Conservation (phyloP, 2,329 filamentous ascomycete species). For the Colletotrichum plurivorum region DNA sequence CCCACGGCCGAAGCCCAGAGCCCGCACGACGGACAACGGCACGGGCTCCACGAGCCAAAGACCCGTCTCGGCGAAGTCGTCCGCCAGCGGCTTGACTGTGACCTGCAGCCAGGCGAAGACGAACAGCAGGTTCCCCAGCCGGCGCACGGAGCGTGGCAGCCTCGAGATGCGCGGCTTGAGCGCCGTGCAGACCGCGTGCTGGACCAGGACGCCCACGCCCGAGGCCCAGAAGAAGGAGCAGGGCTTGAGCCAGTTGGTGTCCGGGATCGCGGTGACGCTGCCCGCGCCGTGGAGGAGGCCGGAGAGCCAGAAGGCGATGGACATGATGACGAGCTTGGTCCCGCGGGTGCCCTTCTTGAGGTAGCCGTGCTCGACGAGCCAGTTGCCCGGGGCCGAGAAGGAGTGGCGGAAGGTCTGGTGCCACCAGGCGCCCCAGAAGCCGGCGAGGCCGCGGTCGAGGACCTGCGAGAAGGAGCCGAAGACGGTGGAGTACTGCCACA, state of each 20-base stretch:
- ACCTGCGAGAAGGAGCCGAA: constrained; percentile 70
- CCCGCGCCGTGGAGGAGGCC: constrained; percentile 80
- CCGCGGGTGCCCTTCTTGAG: constrained; percentile 51
- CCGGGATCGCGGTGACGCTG: constrained; percentile 75
- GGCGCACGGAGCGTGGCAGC: constrained; percentile 62
- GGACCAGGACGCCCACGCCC: constrained; percentile 73
- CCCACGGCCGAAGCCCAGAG: constrained; percentile 72
- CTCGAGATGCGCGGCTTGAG: constrained; percentile 51
- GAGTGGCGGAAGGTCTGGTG: constrained; percentile 89
- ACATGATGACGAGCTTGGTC: constrained; percentile 51
- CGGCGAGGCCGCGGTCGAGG: constrained; percentile 79
- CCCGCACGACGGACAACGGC: constrained; percentile 80
- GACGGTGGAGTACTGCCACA: constrained; percentile 68
- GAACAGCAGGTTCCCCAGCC: constrained; percentile 72
- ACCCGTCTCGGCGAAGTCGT: constrained; percentile 82
- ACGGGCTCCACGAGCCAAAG: constrained; percentile 87
- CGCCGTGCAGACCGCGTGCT: constrained; percentile 58
- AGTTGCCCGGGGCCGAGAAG: constrained; percentile 73
- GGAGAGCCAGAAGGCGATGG: constrained; percentile 75
- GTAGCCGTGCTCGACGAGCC: constrained; percentile 58
- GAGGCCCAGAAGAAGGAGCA: constrained; percentile 81
- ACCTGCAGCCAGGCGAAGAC: constrained; percentile 76
- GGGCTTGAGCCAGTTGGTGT: constrained; percentile 65
- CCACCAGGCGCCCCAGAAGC: constrained; percentile 91
- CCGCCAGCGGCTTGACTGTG: constrained; percentile 76